Percentiles rank a stretch among this genome's conserved stretches.
Conservation (phyloP, 1,284 basidiomycete genomes). For the Trichosporon coremiiforme region DNA sequence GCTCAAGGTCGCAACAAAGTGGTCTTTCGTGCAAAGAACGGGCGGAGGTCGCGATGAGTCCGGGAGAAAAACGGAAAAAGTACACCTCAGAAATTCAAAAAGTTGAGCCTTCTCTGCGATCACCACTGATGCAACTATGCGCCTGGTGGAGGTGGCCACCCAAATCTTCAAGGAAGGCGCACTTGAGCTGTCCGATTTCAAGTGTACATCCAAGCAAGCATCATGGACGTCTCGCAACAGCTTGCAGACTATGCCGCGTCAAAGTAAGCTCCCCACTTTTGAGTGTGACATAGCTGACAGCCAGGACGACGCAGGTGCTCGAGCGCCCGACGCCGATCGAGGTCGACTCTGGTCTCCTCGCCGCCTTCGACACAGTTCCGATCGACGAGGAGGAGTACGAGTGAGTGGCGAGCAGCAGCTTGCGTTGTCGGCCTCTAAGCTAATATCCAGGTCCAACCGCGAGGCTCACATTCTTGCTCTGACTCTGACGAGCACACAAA, state of each 20-base stretch:
- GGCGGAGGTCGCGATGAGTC: constrained; percentile 7
- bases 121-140: neutral
- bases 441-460: constrained; percentile 65
- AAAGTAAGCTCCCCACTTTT: constrained; percentile 46
- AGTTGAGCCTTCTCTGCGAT: constrained; percentile 15
- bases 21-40: constrained; percentile 4
- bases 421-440: neutral
- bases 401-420: constrained; percentile 57
- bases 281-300: neutral
- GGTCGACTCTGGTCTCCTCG: constrained; percentile 78
- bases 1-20: constrained; percentile 7
- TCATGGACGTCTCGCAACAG: constrained; percentile 53
- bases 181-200: neutral
- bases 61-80: constrained; percentile 28
- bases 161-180: constrained; percentile 8
- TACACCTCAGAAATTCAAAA: constrained; percentile 29
- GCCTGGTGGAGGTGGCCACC: constrained; percentile 25
- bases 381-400: constrained; percentile 77
- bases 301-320: constrained; percentile 55
- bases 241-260: constrained; percentile 48
- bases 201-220: constrained; percentile 17
- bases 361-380: constrained; percentile 83
- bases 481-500: constrained; percentile 83
- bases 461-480: constrained; percentile 78
- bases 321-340: constrained; percentile 79